These are phyloP conservation scores for Volutella citrinella DNA, from an alignment of 2,329 filamentous ascomycete species.

Conservation along the genomic window DNA sequence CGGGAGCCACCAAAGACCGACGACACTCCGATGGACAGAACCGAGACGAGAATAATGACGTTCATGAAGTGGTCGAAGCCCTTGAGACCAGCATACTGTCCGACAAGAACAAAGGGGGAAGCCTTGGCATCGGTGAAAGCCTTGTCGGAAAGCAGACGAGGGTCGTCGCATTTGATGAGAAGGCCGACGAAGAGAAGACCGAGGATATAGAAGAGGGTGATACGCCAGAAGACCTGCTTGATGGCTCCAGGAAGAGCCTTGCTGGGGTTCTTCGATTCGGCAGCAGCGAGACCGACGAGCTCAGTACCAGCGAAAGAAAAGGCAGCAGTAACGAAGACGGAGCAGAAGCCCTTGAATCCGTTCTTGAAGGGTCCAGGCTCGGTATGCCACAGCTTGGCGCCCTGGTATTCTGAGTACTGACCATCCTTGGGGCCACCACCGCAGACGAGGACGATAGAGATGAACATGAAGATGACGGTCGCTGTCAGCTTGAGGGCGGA, in stretches of 20 bases:
- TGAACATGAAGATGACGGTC: conserved; percentile 60
- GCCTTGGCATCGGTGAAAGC: conserved; percentile 29
- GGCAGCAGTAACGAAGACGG: conserved; percentile 68
- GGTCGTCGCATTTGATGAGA: conserved; percentile 39
- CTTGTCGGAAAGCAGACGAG: conserved; percentile 36
- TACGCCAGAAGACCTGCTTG: conserved; percentile 65
- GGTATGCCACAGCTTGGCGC: conserved; percentile 33
- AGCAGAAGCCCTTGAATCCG: conserved; percentile 69
- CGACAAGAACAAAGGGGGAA: conserved; percentile 51
- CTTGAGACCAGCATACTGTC: conserved; percentile 45
- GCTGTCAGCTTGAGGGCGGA: conserved; percentile 54
- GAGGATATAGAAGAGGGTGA: conserved; percentile 48
- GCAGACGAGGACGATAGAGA: conserved; percentile 54
- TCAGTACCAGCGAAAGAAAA: conserved; percentile 69
- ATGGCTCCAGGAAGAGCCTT: conserved; percentile 74
- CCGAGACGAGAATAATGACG: conserved; percentile 51
- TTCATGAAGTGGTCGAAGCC: conserved; percentile 53
- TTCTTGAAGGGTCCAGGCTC: conserved; percentile 57
- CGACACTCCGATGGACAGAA: conserved; percentile 53
- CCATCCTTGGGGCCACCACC: conserved; percentile 53
- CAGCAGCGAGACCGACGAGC: conserved; percentile 67
- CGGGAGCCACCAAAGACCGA: conserved; percentile 54
- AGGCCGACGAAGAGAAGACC: conserved; percentile 49
- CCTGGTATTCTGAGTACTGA: conserved; percentile 41
- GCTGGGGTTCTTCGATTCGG: conserved; percentile 64